Base-by-base conservation (phyloP, 805 yeast species). In the Yamadazyma takamatsuzukensis region DNA sequence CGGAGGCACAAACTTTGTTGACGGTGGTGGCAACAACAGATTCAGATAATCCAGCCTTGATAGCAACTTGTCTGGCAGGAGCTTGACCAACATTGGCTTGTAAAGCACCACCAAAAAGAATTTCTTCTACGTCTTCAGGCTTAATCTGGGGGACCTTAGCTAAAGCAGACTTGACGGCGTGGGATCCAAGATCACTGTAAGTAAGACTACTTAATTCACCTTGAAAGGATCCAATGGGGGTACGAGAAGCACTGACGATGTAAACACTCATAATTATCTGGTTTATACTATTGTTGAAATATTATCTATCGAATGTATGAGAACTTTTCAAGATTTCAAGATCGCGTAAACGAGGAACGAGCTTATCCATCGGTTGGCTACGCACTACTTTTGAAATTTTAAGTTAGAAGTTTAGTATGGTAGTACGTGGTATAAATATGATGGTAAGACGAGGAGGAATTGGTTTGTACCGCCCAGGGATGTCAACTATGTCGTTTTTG, bases 1-100 rank as follows among this genome's bases (percentile, higher is more conserved):
- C 97, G 9, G 96, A 84, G 25, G 98, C 95, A 70, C 98, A 93
- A 37, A 93, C 97, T 70, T 90, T 90, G 76, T 93, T 93, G 47
- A 90, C 74, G 24, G 97, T 83, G 34, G 96, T 76, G 38, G 96
- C 95, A 29, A 87, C 83, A 34, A 86, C 79, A 40, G 76, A 68
- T 45, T 82, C 78, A 31, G 86, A 78, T 33, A 93, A 72, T 11
- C 97, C 97, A 13, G 97, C 83, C 53, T 80, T 82, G 45, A 90
- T 54, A 11, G 96, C 96, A 36, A 90, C 97, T 68, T 90, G 98
- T 66, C 97, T 82, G 21, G 98, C 98, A 27, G 98, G 97, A 38
- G 90, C 88, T 68, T 90, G 98, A 42, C 98, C 97, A 40, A 85
- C 80, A 52, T 86, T 86, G 43, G 97, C 97, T 53, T 84, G 85